Evolutionary conservation across 2,329 filamentous ascomycete genomes (phyloP).

Genomic region (Xylariaceae sp.): DNA sequence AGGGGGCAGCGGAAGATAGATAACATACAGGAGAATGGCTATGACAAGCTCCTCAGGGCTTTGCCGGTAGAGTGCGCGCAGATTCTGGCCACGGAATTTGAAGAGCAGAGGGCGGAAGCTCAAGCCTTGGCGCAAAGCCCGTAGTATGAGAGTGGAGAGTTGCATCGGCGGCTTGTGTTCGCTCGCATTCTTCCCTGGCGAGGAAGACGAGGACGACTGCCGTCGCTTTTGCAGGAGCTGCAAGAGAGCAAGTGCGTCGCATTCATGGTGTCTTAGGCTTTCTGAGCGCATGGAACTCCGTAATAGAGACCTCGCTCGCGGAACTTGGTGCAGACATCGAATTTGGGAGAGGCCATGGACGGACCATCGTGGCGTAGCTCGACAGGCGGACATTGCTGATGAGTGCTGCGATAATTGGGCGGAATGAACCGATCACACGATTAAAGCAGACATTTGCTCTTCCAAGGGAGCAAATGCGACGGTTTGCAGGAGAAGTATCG

Average conservation of each 20-base stretch:
- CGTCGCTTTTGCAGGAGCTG: conserved; percentile 26
- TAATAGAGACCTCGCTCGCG: conserved; percentile 6
- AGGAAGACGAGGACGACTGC: conserved; percentile 23
- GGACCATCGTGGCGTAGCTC: conserved; percentile 18
- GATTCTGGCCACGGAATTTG: conserved; percentile 38
- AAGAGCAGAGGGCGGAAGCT: conserved; percentile 35
- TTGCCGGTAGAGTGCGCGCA: conserved; percentile 38
- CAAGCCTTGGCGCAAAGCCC: conserved; percentile 33
- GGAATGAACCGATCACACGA: neutral
- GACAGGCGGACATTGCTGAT: conserved; percentile 23
- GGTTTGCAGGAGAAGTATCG: neutral
- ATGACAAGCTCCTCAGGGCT: conserved; percentile 44
- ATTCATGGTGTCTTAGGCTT: conserved; percentile 4
- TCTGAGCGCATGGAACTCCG: conserved; percentile 9
- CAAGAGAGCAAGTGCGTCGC: conserved; percentile 12
- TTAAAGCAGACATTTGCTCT: neutral
- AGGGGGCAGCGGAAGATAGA: neutral
- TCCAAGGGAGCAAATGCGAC: neutral
- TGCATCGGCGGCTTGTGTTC: conserved; percentile 27
- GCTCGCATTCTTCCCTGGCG: conserved; percentile 16
- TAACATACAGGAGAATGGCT: conserved; percentile 40
- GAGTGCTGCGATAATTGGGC: neutral
- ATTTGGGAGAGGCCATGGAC: conserved; percentile 14
- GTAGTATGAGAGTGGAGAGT: conserved; percentile 27
- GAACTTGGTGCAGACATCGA: conserved; percentile 21